Conservation (phyloP, 2,329 filamentous ascomycete species). For the Neofusicoccum kwambonambiense region DNA sequence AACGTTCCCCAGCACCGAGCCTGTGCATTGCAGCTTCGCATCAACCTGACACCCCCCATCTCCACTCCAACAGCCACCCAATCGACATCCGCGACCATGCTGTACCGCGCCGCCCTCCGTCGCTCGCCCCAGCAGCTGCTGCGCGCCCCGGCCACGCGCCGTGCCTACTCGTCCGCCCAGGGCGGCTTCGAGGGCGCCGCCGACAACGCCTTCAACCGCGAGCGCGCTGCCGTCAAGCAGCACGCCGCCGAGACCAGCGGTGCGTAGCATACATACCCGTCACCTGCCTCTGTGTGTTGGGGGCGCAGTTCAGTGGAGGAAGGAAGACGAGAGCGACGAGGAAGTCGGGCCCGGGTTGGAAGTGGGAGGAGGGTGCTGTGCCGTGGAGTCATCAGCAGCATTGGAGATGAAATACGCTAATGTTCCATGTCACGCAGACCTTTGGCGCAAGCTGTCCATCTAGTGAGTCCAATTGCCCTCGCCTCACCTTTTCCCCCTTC, state of each 20-base stretch:
- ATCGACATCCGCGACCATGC: slow-evolving; percentile 29
- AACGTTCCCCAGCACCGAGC: no score
- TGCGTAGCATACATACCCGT: slow-evolving; percentile 46
- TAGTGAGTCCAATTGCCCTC: slow-evolving; percentile 64
- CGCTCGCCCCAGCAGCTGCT: slow-evolving; percentile 50
- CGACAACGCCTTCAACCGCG: slow-evolving; percentile 91
- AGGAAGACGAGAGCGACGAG: background rate
- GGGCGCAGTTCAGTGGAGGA: background rate
- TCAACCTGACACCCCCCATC: slow-evolving; percentile 20
- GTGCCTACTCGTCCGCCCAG: slow-evolving; percentile 65
- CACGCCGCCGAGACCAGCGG: slow-evolving; percentile 83
- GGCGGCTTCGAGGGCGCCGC: slow-evolving; percentile 57
- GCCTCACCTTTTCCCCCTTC: background rate
- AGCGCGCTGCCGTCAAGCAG: slow-evolving; percentile 85
- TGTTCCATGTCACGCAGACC: slow-evolving; percentile 54
- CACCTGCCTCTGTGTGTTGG: background rate
- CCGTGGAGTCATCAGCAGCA: background rate
- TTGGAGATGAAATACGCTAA: background rate
- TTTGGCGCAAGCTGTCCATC: slow-evolving; percentile 94
- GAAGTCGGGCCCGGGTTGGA: no score
- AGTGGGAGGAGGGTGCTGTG: background rate
- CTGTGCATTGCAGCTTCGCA: slow-evolving; percentile 3
- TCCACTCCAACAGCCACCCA: slow-evolving; percentile 22
- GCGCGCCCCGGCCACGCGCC: slow-evolving; percentile 59
- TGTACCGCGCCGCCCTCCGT: slow-evolving; percentile 32